A percentile compares a stretch with the other conserved stretches of the same genome.
Conservation (phyloP, 192 early-diverging fungal species). For the Piromyces sp. region DNA sequence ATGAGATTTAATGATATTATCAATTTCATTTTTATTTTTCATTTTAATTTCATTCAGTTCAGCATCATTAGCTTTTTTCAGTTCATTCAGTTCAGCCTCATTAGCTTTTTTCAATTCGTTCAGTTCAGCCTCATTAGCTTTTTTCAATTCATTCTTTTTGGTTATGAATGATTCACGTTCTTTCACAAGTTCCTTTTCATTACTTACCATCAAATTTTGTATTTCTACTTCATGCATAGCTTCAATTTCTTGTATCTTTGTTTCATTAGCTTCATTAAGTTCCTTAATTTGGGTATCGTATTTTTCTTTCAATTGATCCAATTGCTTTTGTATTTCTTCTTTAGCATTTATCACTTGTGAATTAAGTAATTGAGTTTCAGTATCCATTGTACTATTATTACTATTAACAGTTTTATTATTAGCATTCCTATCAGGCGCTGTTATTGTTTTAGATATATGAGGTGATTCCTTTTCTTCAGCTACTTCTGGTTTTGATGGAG, state of each 20-base stretch:
- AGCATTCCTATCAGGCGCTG: too few relatives aligned
- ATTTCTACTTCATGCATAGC: background rate
- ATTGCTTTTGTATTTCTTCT: background rate
- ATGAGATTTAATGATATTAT: background rate
- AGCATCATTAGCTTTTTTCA: background rate
- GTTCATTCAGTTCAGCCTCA: background rate
- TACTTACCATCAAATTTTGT: background rate
- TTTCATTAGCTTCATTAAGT: background rate
- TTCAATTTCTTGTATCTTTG: background rate
- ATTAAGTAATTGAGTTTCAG: background rate
- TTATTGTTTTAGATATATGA: too few relatives aligned
- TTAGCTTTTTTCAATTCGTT: background rate
- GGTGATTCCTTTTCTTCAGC: too few relatives aligned
- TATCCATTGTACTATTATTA: background rate
- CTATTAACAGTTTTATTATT: background rate
- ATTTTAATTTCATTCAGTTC: background rate
- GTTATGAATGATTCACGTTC: background rate
- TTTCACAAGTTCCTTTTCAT: background rate
- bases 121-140: background rate
- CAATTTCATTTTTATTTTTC: background rate
- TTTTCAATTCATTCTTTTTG: background rate
- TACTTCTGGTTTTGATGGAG: too few relatives aligned
- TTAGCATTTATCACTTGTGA: background rate
- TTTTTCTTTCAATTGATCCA: background rate
- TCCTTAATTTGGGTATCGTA: background rate